phyloP scores from a whole-genome alignment of 2,329 filamentous ascomycete genomes.

The Myriosclerotinia duriaeana region DNA sequence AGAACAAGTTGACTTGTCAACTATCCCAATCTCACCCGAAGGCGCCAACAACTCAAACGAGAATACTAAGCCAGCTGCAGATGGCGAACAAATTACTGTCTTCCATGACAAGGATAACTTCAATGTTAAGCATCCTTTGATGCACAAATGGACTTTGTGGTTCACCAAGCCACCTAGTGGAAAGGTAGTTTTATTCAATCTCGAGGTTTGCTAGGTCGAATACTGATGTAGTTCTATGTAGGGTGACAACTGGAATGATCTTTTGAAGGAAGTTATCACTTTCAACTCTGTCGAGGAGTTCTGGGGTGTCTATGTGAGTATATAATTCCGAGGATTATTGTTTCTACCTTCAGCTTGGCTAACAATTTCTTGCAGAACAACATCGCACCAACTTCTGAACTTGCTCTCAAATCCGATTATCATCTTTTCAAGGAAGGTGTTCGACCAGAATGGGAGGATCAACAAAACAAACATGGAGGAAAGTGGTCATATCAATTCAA shows the following conservation, averaged over 20 bases:
- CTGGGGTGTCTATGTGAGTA: constrained; percentile 95
- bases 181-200: constrained; percentile 61
- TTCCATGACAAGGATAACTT: constrained; percentile 99
- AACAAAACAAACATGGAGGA: constrained; percentile 97
- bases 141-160: constrained; percentile 98
- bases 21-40: constrained; percentile 65
- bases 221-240: constrained; percentile 44
- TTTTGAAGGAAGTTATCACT: constrained; percentile 97
- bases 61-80: constrained; percentile 46
- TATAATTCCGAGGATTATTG: background rate
- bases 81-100: constrained; percentile 76
- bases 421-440: constrained; percentile 98
- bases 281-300: constrained; percentile 99
- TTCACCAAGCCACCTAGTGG: constrained; percentile 97
- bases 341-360: constrained; percentile 17
- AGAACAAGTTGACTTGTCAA: constrained; percentile 63
- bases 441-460: constrained; percentile 97
- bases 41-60: constrained; percentile 55
- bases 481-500: constrained; percentile 99
- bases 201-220: constrained; percentile 1
- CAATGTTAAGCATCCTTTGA: constrained; percentile 97
- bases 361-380: constrained; percentile 71
- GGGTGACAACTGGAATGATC: constrained; percentile 98
- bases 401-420: constrained; percentile 97
- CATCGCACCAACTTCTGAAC: constrained; percentile 91